These are phyloP conservation scores for Solanum peruvianum DNA, from an alignment of 257 asterid genomes.

Conservation along the genomic window DNA sequence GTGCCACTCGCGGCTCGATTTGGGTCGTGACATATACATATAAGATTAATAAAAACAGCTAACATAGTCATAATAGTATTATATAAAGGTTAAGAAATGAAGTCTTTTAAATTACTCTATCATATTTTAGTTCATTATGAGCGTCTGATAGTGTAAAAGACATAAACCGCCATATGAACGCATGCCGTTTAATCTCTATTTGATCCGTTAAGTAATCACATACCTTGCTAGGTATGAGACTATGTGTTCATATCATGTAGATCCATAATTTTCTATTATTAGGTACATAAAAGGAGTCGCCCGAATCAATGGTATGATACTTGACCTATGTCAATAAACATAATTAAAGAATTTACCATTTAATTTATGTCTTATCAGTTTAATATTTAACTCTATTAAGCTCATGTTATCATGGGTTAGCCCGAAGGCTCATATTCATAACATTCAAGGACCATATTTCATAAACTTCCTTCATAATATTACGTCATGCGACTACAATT, in stretches of 20 bases:
- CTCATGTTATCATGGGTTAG: background rate
- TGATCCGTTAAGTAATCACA: background rate
- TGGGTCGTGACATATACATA: too few relatives aligned
- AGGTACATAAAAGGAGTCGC: background rate
- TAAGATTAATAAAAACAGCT: background rate
- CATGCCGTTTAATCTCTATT: too few relatives aligned
- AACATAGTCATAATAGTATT: background rate
- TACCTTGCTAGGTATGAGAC: background rate
- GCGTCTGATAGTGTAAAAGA: background rate
- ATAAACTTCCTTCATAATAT: background rate
- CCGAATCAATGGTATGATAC: background rate
- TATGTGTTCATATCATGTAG: background rate
- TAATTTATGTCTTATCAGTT: background rate
- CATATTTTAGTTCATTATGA: background rate
- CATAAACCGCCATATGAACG: background rate
- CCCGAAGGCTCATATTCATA: background rate
- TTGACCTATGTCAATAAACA: background rate
- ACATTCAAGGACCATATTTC: background rate
- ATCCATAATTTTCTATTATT: too few relatives aligned
- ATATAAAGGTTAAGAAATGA: background rate
- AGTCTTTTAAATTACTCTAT: background rate
- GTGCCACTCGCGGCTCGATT: too few relatives aligned
- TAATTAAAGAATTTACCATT: background rate
- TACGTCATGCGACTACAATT: background rate
- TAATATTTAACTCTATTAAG: background rate